Evolutionary conservation across 2,329 filamentous ascomycete genomes (phyloP).

Genomic region (Pleoardoris graminearum): DNA sequence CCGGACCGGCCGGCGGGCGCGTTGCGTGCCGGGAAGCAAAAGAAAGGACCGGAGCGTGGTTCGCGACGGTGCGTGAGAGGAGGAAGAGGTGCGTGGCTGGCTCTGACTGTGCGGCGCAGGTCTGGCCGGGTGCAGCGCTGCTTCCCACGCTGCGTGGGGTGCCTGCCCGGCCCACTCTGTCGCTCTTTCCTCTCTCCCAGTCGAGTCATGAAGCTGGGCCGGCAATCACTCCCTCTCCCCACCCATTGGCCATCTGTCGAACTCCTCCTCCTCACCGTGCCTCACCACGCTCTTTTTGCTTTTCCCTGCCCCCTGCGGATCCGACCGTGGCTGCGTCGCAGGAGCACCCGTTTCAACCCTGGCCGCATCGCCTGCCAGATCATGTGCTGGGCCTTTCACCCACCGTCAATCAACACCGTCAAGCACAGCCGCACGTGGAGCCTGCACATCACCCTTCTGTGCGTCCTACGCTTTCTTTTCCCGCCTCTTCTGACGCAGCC

Average conservation of each 20-base stretch:
- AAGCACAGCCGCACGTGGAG: slow-evolving; percentile 4
- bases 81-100: no score
- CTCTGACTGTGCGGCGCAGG: no score
- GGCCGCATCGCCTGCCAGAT: slow-evolving; percentile 29
- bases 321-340: slow-evolving; percentile 1
- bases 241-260: not conserved
- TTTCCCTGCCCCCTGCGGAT: not conserved
- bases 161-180: no score
- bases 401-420: slow-evolving; percentile 7
- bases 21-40: not conserved
- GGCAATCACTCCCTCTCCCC: no score
- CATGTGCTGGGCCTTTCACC: slow-evolving; percentile 23
- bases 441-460: slow-evolving; percentile 16
- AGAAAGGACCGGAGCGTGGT: not conserved
- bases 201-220: no score
- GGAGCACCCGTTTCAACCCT: slow-evolving; percentile 12
- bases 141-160: no score
- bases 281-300: not conserved
- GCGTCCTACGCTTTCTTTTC: slow-evolving; percentile 10
- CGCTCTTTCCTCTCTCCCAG: no score
- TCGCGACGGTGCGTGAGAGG: not conserved
- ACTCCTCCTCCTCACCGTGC: no score
- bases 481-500: slow-evolving; percentile 3
- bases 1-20: not conserved
- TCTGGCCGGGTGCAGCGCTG: no score